Percentiles rank a stretch among this genome's conserved stretches.
phyloP scores from a whole-genome alignment of 345 rosid genomes.

The Citrus glauca region DNA sequence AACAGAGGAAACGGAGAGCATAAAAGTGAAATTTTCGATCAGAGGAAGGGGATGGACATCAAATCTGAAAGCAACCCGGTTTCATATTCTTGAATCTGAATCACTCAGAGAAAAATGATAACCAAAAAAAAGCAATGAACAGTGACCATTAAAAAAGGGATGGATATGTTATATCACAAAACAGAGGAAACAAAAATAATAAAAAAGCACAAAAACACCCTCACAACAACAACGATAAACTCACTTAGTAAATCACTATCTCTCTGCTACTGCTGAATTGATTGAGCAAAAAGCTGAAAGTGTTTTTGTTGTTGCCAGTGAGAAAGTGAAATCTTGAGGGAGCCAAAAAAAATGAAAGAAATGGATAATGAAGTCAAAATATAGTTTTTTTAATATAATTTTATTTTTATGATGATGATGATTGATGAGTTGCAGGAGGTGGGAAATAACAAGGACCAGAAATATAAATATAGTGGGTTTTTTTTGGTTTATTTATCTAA shows the following conservation, averaged over 20 bases:
- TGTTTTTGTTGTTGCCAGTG: slow-evolving; percentile 11
- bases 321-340: not conserved
- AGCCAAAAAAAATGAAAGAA: too few species aligned
- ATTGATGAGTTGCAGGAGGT: not conserved
- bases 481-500: not conserved
- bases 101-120: slow-evolving; percentile 22
- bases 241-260: not conserved
- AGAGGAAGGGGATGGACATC: not conserved
- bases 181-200: not conserved
- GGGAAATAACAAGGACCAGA: slow-evolving; percentile 13
- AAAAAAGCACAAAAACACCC: not conserved
- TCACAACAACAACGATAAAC: not conserved
- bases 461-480: not conserved
- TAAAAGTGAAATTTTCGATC: not conserved
- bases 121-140: not conserved
- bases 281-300: slow-evolving; percentile 10
- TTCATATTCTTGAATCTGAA: slow-evolving; percentile 21
- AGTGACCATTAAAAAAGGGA: slow-evolving; percentile 8
- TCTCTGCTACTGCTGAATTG: not conserved
- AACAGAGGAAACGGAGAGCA: too few species aligned
- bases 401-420: not conserved
- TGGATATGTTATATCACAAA: slow-evolving; percentile 1
- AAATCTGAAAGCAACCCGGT: slow-evolving; percentile 26
- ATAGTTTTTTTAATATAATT: not conserved
- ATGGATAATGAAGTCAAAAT: not conserved